phyloP scores from a whole-genome alignment of 2,329 filamentous ascomycete genomes.

The Chrysoporthe austroafricana region DNA sequence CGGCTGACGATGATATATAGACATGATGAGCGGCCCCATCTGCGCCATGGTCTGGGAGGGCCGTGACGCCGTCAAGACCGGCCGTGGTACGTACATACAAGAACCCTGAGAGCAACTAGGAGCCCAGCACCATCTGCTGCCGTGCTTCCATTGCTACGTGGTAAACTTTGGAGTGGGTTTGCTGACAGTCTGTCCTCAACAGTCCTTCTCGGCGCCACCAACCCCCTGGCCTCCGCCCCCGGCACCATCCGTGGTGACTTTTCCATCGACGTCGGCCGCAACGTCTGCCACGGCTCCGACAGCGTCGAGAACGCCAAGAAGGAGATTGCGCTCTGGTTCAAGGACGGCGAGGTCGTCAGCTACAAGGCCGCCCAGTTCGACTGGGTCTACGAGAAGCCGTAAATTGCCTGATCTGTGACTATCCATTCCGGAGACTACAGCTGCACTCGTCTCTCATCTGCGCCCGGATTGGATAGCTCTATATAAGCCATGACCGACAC shows the following conservation, averaged over 20 bases:
- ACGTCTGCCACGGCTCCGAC: conserved; percentile 93
- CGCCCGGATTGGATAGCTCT: background rate
- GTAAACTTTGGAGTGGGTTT: conserved; percentile 8
- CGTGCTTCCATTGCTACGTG: too few relatives aligned
- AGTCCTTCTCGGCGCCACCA: conserved; percentile 97
- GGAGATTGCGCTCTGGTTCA: conserved; percentile 99
- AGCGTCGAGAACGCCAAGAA: conserved; percentile 98
- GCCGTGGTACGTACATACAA: conserved; percentile 69
- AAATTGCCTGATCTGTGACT: conserved; percentile 34
- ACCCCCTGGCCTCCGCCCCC: conserved; percentile 90
- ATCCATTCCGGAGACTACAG: background rate
- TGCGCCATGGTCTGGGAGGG: conserved; percentile 99
- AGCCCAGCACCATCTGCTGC: too few relatives aligned
- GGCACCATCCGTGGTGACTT: conserved; percentile 98
- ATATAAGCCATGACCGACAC: too few relatives aligned
- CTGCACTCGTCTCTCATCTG: background rate
- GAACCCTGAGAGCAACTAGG: background rate
- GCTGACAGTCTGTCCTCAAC: conserved; percentile 27
- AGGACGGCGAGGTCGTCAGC: conserved; percentile 78
- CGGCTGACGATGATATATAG: conserved; percentile 49
- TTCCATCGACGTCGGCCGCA: conserved; percentile 63
- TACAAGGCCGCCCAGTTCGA: conserved; percentile 85
- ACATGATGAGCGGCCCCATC: conserved; percentile 97
- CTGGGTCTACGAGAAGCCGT: conserved; percentile 96
- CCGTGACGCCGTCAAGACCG: conserved; percentile 98